phyloP scores from a whole-genome alignment of 768 basidiomycete genomes.

The Hygrocybe coccinea region DNA sequence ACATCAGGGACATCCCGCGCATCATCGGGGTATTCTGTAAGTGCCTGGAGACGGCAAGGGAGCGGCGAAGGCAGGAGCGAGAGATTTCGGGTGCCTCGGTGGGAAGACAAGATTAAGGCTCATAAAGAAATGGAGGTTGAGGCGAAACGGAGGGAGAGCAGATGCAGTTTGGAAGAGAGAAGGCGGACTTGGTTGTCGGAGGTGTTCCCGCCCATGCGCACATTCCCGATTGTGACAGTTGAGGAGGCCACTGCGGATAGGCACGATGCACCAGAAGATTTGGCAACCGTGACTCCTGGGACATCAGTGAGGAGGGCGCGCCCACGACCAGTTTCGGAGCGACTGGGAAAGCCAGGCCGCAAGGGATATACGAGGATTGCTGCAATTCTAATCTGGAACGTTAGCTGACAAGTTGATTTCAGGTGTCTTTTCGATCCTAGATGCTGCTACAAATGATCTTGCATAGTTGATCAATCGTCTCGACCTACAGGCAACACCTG shows the following conservation, averaged over 20 bases:
- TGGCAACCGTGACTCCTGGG: constrained; percentile 25
- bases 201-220: constrained; percentile 51
- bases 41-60: constrained; percentile 44
- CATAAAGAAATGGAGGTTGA: constrained; percentile 25
- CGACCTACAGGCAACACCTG: constrained; percentile 76
- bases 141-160: constrained; percentile 37
- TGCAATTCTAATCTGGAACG: not conserved
- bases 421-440: constrained; percentile 66
- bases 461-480: constrained; percentile 71
- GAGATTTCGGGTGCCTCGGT: constrained; percentile 31
- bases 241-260: constrained; percentile 54
- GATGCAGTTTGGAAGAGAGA: constrained; percentile 46
- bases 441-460: constrained; percentile 75
- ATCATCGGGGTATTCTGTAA: constrained; percentile 39
- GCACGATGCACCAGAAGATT: constrained; percentile 31
- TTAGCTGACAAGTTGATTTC: constrained; percentile 3
- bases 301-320: constrained; percentile 48
- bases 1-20: constrained; percentile 37
- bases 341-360: constrained; percentile 48
- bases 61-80: constrained; percentile 35
- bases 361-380: constrained; percentile 43
- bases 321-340: constrained; percentile 60
- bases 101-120: constrained; percentile 22
- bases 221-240: constrained; percentile 25
- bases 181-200: constrained; percentile 51